A percentile compares a stretch with the other conserved stretches of the same genome.
Evolutionary conservation across 257 asterid species (phyloP).

Genomic region (Fraxinus cuspidata): DNA sequence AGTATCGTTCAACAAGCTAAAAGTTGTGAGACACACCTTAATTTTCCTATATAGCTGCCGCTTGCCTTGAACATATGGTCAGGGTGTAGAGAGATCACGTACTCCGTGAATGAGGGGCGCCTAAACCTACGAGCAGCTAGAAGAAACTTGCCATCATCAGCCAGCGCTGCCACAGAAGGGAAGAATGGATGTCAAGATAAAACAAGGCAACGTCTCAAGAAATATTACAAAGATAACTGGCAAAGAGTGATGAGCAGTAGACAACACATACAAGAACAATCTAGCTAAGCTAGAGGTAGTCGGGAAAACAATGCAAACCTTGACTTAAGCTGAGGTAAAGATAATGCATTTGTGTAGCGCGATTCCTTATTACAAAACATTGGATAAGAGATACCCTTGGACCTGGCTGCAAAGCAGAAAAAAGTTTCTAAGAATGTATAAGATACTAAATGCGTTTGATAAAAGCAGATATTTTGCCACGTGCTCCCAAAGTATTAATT

Average conservation of each 20-base stretch:
- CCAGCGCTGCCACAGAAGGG: slow-evolving; percentile 61
- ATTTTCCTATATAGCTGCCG: slow-evolving; percentile 65
- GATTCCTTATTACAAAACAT: slow-evolving; percentile 83
- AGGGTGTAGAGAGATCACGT: slow-evolving; percentile 65
- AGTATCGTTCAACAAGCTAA: neutral
- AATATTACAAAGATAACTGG: slow-evolving; percentile 4
- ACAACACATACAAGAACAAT: neutral
- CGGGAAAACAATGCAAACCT: slow-evolving; percentile 46
- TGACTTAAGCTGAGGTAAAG: slow-evolving; percentile 71
- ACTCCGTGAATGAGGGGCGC: slow-evolving; percentile 84
- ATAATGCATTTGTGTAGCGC: slow-evolving; percentile 64
- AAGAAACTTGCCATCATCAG: slow-evolving; percentile 91
- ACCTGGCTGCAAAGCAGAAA: slow-evolving; percentile 72
- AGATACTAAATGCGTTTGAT: neutral
- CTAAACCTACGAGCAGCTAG: slow-evolving; percentile 86
- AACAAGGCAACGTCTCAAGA: slow-evolving; percentile 11
- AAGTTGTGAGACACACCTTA: slow-evolving; percentile 51
- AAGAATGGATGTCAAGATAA: slow-evolving; percentile 15
- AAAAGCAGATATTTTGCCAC: neutral
- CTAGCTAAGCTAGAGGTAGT: neutral
- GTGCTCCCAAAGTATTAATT: slow-evolving; percentile 16
- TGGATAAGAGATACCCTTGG: slow-evolving; percentile 76
- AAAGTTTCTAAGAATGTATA: slow-evolving; percentile 6
- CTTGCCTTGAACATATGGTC: slow-evolving; percentile 63
- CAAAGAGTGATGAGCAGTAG: neutral